Conservation (phyloP, 2,329 filamentous ascomycete species). For the Aurifilum marmelostoma region DNA sequence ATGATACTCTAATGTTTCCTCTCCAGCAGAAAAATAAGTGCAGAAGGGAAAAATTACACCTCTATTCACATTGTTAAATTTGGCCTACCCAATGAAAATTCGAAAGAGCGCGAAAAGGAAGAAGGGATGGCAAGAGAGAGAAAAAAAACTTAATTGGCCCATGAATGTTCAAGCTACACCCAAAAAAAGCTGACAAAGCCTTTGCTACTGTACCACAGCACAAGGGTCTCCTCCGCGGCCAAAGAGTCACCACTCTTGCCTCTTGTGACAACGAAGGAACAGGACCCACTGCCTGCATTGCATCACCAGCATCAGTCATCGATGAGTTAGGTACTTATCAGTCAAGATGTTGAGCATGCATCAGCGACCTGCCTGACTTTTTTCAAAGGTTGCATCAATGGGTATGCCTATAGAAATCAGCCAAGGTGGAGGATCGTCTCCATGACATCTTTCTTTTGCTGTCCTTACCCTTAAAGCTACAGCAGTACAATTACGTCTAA, state of each 20-base stretch:
- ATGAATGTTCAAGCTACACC: background rate
- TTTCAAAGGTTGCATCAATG: background rate
- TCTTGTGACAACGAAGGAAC: background rate
- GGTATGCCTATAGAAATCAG: background rate
- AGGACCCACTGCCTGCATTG: background rate
- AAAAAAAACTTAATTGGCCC: background rate
- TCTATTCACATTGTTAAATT: background rate
- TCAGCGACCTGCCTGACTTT: background rate
- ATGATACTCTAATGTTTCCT: background rate
- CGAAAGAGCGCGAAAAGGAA: background rate
- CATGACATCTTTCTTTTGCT: background rate
- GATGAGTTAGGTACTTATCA: background rate
- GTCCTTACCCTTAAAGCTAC: background rate
- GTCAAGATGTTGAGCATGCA: background rate
- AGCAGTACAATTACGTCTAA: background rate
- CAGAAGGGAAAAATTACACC: too few relatives aligned
- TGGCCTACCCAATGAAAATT: background rate
- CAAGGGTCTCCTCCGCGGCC: background rate
- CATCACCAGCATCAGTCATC: background rate
- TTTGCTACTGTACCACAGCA: constrained; percentile 2
- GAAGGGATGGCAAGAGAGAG: background rate
- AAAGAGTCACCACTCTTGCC: background rate
- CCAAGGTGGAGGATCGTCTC: background rate
- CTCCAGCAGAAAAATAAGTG: too few relatives aligned
- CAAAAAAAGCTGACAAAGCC: constrained; percentile 8